These are phyloP conservation scores for Clavispora fructus DNA, from an alignment of 805 yeast species.

Conservation along the genomic window DNA sequence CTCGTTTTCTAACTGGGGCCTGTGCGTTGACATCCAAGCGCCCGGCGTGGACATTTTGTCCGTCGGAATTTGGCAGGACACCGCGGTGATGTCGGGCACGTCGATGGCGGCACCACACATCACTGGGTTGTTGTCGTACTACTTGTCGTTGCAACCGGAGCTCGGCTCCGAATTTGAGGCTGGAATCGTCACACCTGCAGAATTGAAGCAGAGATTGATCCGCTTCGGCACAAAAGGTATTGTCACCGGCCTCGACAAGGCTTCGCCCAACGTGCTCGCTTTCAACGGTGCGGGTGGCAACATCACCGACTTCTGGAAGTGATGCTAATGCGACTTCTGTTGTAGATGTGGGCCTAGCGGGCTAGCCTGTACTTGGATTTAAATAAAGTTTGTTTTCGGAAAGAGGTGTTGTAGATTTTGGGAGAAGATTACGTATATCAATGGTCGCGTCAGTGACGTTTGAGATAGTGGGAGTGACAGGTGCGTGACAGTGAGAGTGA, in stretches of 20 bases:
- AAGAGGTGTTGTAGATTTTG: background rate
- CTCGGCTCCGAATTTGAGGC: conserved; percentile 22
- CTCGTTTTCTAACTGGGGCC: conserved; percentile 90
- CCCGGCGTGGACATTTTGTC: conserved; percentile 91
- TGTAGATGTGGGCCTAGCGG: background rate
- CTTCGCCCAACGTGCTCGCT: conserved; percentile 58
- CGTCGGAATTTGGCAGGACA: conserved; percentile 12
- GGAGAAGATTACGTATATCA: too few species aligned
- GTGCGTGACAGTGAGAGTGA: too few species aligned
- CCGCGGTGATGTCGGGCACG: conserved; percentile 53
- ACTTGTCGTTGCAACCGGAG: conserved; percentile 29
- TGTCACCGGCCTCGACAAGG: conserved; percentile 43
- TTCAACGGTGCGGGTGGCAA: conserved; percentile 23
- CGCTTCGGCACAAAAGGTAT: conserved; percentile 42
- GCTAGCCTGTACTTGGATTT: background rate
- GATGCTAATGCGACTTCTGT: background rate
- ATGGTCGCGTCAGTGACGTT: too few species aligned
- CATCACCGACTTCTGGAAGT: conserved; percentile 12
- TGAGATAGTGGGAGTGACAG: too few species aligned
- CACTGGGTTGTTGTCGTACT: conserved; percentile 57
- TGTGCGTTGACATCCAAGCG: conserved; percentile 93
- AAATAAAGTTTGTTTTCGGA: background rate
- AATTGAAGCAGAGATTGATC: conserved; percentile 39
- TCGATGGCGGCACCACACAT: conserved; percentile 79
- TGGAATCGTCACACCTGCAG: conserved; percentile 40